Evolutionary conservation across 495 filamentous ascomycete genomes (phyloP).

Genomic region (Lepidopterella palustris): DNA sequence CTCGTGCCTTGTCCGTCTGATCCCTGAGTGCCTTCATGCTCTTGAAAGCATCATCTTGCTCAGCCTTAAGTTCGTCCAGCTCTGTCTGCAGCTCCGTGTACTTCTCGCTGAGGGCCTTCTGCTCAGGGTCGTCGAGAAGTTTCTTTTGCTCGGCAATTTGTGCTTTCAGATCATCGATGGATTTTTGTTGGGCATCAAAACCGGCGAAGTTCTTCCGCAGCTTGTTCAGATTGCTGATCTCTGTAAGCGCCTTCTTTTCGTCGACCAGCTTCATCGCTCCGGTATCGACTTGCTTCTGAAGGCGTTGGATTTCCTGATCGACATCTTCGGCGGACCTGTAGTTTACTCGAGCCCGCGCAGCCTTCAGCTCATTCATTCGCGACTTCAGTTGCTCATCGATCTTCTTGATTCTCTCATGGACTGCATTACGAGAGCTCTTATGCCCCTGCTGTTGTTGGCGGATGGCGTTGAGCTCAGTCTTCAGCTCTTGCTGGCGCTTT

Average conservation of each 20-base stretch:
- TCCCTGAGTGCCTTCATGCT: slow-evolving; percentile 81
- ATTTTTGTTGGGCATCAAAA: slow-evolving; percentile 74
- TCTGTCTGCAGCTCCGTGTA: slow-evolving; percentile 78
- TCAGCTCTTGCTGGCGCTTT: slow-evolving; percentile 77
- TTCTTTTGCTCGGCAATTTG: slow-evolving; percentile 82
- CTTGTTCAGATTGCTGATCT: slow-evolving; percentile 76
- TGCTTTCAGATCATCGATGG: slow-evolving; percentile 74
- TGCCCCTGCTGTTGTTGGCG: slow-evolving; percentile 72
- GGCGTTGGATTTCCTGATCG: slow-evolving; percentile 67
- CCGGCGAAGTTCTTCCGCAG: slow-evolving; percentile 81
- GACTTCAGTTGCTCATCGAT: slow-evolving; percentile 77
- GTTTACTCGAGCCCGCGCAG: slow-evolving; percentile 61
- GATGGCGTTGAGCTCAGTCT: slow-evolving; percentile 63
- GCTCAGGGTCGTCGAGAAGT: slow-evolving; percentile 82
- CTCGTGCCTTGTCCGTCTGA: slow-evolving; percentile 72
- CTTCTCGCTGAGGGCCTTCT: slow-evolving; percentile 75
- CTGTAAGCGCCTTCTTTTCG: slow-evolving; percentile 85
- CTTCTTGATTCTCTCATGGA: slow-evolving; percentile 78
- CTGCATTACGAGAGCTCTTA: slow-evolving; percentile 67
- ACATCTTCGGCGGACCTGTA: slow-evolving; percentile 87
- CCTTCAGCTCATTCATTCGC: slow-evolving; percentile 78
- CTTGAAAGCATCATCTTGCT: slow-evolving; percentile 83
- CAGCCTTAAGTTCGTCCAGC: slow-evolving; percentile 78
- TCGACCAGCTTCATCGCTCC: slow-evolving; percentile 90
- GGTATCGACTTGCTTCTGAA: slow-evolving; percentile 77